Conservation (phyloP, 2,329 filamentous ascomycete genomes). For the Nothophaeocryptopus gaeumannii region DNA sequence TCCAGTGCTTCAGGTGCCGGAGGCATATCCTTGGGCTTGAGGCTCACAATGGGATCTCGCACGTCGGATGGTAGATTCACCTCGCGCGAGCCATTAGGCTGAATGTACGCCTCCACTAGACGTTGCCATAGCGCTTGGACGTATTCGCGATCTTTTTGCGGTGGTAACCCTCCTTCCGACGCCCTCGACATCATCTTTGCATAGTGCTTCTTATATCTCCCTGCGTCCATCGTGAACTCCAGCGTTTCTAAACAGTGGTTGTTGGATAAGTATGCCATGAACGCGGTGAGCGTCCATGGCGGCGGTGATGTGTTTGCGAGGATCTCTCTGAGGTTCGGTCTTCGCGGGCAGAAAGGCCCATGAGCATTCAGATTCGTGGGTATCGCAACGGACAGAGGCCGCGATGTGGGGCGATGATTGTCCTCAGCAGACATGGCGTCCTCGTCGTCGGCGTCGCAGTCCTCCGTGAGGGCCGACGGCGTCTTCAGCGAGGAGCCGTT, state of each 20-base stretch:
- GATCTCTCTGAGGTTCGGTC: constrained; percentile 81
- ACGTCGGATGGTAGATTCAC: constrained; percentile 87
- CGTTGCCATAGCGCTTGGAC: constrained; percentile 82
- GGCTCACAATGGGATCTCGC: constrained; percentile 71
- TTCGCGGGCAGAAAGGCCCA: constrained; percentile 55
- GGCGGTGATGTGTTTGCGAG: constrained; percentile 79
- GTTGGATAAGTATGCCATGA: constrained; percentile 94
- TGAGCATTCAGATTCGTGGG: constrained; percentile 39
- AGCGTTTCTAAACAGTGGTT: constrained; percentile 96
- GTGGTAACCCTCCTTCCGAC: constrained; percentile 44
- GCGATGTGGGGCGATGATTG: constrained; percentile 30
- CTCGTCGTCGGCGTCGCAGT: constrained; percentile 48
- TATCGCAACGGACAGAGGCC: constrained; percentile 52
- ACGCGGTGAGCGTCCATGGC: constrained; percentile 86
- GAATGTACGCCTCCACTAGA: constrained; percentile 84
- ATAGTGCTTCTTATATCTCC: constrained; percentile 73
- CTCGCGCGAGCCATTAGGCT: constrained; percentile 78
- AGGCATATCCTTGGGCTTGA: constrained; percentile 59
- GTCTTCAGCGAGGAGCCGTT: constrained; percentile 23
- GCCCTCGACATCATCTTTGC: constrained; percentile 55
- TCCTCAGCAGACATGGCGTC: constrained; percentile 50
- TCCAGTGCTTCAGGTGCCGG: constrained; percentile 73
- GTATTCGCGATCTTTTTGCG: constrained; percentile 62
- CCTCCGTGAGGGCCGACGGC: constrained; percentile 28
- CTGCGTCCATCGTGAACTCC: constrained; percentile 93